These are phyloP conservation scores for Hibiscus tridactylites DNA, from an alignment of 345 rosid species.

Conservation along the genomic window DNA sequence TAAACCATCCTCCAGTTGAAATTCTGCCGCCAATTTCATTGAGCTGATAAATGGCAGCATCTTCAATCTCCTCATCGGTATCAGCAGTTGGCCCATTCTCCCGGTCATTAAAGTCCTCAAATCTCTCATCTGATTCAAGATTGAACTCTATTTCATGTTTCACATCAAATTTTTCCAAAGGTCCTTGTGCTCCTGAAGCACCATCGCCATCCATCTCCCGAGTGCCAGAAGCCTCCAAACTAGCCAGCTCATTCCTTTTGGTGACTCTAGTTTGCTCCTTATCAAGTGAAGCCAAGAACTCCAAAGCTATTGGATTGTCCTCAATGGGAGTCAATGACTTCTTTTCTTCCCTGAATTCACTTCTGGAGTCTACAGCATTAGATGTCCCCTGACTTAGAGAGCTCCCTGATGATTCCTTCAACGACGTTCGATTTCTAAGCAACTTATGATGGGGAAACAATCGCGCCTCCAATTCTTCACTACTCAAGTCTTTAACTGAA, in stretches of 20 bases:
- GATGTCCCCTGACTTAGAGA: slow-evolving; percentile 19
- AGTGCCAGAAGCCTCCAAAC: slow-evolving; percentile 30
- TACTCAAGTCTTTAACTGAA: slow-evolving; percentile 48
- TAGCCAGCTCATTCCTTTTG: slow-evolving; percentile 16
- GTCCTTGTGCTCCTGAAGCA: slow-evolving; percentile 28
- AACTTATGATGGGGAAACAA: slow-evolving; percentile 91
- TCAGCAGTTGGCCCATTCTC: slow-evolving; percentile 39
- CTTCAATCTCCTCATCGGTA: slow-evolving; percentile 49
- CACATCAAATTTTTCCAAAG: slow-evolving; percentile 18
- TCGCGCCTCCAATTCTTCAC: slow-evolving; percentile 75
- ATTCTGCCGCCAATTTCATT: slow-evolving; percentile 59
- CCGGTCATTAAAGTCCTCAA: slow-evolving; percentile 75
- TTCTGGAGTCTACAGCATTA: slow-evolving; percentile 15
- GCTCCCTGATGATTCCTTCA: slow-evolving; percentile 27
- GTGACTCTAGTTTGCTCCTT: slow-evolving; percentile 27
- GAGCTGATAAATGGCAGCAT: slow-evolving; percentile 34
- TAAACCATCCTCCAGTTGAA: slow-evolving; percentile 93
- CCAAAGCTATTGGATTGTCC: slow-evolving; percentile 46
- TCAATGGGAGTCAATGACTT: slow-evolving; percentile 33
- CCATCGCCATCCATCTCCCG: slow-evolving; percentile 49
- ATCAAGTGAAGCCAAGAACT: slow-evolving; percentile 51
- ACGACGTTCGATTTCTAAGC: slow-evolving; percentile 48
- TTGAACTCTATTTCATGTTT: slow-evolving; percentile 33
- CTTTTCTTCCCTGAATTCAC: slow-evolving; percentile 28
- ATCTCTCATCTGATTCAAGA: slow-evolving; percentile 63